Conservation (phyloP, 495 filamentous ascomycete genomes). For the Lepraria neglecta region DNA sequence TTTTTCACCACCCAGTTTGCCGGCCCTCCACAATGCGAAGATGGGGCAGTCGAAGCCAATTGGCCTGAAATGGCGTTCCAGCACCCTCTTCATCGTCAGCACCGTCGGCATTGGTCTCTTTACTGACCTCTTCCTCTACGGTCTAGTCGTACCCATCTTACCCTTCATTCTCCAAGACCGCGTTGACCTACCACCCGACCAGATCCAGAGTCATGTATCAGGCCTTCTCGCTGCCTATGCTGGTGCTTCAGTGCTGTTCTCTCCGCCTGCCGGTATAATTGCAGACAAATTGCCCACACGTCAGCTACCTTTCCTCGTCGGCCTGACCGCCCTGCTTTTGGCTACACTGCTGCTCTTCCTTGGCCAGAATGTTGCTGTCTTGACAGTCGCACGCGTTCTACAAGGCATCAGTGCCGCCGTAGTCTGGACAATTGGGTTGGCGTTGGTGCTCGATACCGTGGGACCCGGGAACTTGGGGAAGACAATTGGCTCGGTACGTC, state of each 20-base stretch:
- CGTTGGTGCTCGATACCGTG: slow-evolving; percentile 46
- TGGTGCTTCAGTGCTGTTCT: slow-evolving; percentile 50
- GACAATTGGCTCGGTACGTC: slow-evolving; percentile 39
- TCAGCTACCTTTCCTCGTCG: slow-evolving; percentile 52
- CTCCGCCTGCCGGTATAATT: slow-evolving; percentile 50
- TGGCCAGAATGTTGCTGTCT: slow-evolving; percentile 44
- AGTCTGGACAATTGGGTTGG: slow-evolving; percentile 59
- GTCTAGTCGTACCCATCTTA: slow-evolving; percentile 57
- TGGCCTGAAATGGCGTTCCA: slow-evolving; percentile 50
- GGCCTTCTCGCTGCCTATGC: slow-evolving; percentile 56
- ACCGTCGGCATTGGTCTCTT: slow-evolving; percentile 59
- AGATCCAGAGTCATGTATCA: slow-evolving; percentile 49
- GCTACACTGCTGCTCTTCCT: slow-evolving; percentile 53
- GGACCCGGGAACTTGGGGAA: slow-evolving; percentile 51
- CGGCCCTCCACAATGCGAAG: not conserved
- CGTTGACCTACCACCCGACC: slow-evolving; percentile 42
- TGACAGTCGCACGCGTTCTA: slow-evolving; percentile 52
- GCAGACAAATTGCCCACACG: slow-evolving; percentile 51
- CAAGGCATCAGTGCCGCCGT: slow-evolving; percentile 58
- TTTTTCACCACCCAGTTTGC: not conserved
- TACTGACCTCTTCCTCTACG: slow-evolving; percentile 55
- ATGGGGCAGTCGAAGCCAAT: slow-evolving; percentile 32
- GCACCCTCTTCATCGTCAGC: slow-evolving; percentile 52
- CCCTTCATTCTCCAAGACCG: slow-evolving; percentile 54
- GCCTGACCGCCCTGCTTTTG: slow-evolving; percentile 48